Percentiles rank a stretch among this genome's conserved stretches.
Evolutionary conservation across 768 basidiomycete species (phyloP).

Genomic region (Termitomyces sp.): DNA sequence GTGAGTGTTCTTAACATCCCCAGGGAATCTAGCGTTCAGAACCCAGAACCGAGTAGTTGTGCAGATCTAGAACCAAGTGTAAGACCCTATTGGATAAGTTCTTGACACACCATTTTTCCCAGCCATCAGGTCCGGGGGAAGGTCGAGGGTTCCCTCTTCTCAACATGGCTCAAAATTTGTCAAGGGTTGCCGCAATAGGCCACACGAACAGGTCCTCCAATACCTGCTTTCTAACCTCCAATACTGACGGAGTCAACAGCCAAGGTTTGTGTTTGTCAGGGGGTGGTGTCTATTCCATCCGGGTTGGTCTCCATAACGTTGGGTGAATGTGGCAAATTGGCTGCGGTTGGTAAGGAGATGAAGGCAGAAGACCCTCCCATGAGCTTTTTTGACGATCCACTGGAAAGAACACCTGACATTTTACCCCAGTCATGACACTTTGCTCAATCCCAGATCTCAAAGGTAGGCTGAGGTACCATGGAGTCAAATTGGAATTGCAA

Average conservation of each 20-base stretch:
- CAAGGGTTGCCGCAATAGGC: not conserved
- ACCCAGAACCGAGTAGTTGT: slow-evolving; percentile 14
- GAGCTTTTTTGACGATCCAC: too few relatives aligned
- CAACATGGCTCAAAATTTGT: not conserved
- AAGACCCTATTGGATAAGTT: not conserved
- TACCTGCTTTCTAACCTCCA: not conserved
- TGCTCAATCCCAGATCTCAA: too few relatives aligned
- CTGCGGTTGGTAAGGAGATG: too few relatives aligned
- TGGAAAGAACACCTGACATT: too few relatives aligned
- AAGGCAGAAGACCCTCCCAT: too few relatives aligned
- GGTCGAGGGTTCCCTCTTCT: not conserved
- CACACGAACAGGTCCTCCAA: not conserved
- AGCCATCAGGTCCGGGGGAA: slow-evolving; percentile 4
- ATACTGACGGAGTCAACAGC: slow-evolving; percentile 16
- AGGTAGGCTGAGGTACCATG: too few relatives aligned
- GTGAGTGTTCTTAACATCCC: not conserved
- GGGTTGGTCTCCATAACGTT: too few relatives aligned
- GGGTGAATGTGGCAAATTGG: too few relatives aligned
- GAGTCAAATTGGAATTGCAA: too few relatives aligned
- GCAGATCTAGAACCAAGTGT: not conserved
- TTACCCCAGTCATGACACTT: too few relatives aligned
- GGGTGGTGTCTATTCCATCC: too few relatives aligned
- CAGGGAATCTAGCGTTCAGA: slow-evolving; percentile 11
- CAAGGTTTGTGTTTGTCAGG: slow-evolving; percentile 21
- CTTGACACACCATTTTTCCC: slow-evolving; percentile 12